Percentiles rank a stretch among this genome's conserved stretches.
Evolutionary conservation across 495 filamentous ascomycete genomes (phyloP).

Genomic region (Halenospora varia): DNA sequence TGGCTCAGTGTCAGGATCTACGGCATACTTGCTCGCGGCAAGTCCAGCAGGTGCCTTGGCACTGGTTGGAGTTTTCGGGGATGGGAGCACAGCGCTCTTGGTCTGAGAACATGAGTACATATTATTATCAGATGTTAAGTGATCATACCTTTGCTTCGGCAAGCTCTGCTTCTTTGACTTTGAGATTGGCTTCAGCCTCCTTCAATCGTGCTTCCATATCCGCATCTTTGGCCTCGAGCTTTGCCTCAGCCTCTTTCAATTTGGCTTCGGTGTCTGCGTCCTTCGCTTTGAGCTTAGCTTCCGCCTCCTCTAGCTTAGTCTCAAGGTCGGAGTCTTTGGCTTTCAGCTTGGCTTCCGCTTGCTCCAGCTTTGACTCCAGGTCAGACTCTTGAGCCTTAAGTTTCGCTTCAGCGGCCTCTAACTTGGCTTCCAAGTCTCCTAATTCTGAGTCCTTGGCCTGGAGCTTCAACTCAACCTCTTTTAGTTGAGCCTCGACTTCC

Average conservation of each 20-base stretch:
- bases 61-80: constrained; percentile 12
- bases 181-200: constrained; percentile 29
- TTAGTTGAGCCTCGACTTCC: constrained; percentile 7
- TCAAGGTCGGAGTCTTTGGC: constrained; percentile 23
- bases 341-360: constrained; percentile 30
- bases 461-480: neutral
- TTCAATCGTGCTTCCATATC: constrained; percentile 20
- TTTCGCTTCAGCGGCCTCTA: neutral
- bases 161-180: constrained; percentile 46
- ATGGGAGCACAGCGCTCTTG: constrained; percentile 11
- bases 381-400: constrained; percentile 25
- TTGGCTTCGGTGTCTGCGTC: constrained; percentile 16
- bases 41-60: constrained; percentile 34
- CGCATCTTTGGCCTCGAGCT: constrained; percentile 31
- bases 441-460: constrained; percentile 25
- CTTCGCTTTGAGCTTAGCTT: constrained; percentile 32
- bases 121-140: neutral
- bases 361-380: constrained; percentile 18
- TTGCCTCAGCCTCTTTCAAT: constrained; percentile 24
- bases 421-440: neutral
- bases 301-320: constrained; percentile 18
- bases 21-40: constrained; percentile 41
- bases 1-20: constrained; percentile 21
- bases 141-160: constrained; percentile 46
- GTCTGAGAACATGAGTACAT: constrained; percentile 10